Evolutionary conservation across 139 green algal species (phyloP), one percentile per base, ranked within the genome.

Genomic region (Tetraselmis chui): DNA sequence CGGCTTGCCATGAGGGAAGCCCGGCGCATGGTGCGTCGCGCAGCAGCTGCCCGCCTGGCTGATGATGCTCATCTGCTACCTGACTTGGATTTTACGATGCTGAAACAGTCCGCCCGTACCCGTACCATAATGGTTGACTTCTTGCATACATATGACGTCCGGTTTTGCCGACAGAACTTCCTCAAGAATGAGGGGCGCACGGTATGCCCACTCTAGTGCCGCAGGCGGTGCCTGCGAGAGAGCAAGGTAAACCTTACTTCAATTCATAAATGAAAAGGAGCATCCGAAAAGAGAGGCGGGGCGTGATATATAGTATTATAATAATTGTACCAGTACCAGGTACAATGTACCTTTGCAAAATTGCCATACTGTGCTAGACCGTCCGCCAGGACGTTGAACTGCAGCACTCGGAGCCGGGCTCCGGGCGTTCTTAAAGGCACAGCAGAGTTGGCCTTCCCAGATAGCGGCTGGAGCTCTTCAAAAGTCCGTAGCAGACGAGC

Each of bases 371-470:
- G 92, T 0, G 92, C 90, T 0, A 95, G 82, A 1, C 90, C 92
- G 79, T 95, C 92, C 23, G 92, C 92, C 31, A 94, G 84, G 0
- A 93, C 77, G 78, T 93, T 93, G 88, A 89, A 93, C 59, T 89
- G 84, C 24, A 93, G 74, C 11, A 93, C 85, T 1, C n/a, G 18
- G 45, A 67, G 45, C 45, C 45, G 45, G n/a, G n/a, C n/a, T n/a
- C n/a, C n/a, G n/a, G n/a, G n/a, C n/a, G n/a, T n/a, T n/a, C n/a
- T n/a, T 67, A 5, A 18, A 67, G 45, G 5, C 11, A 5, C 45
- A 67, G 45, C 11, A 67, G 45, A 67, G 18, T 25, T 67, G 45
- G 11, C 45, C 45, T 18, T 18, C 18, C 45, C 45, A 18, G 11
- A 5, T 67, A 18, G 45, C 45, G 45, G 45, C 45, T 67, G 45